Conservation (phyloP, 306 rosid species). For the Fagus crenata region DNA sequence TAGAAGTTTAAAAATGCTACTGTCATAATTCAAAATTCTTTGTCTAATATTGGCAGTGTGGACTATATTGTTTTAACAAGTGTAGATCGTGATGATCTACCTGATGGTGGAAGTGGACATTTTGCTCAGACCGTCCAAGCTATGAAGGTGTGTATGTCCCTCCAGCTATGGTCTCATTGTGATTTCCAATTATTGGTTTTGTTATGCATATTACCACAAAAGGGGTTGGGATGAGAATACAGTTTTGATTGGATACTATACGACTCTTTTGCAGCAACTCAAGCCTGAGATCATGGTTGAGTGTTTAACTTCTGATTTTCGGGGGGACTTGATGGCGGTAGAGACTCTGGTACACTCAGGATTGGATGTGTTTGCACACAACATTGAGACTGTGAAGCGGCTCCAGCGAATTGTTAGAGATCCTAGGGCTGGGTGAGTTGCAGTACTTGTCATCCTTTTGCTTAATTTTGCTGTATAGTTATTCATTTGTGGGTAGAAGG, state of each 20-base stretch:
- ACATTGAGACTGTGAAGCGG: constrained; percentile 89
- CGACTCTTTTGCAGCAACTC: constrained; percentile 56
- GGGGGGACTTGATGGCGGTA: constrained; percentile 82
- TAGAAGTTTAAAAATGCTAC: background rate
- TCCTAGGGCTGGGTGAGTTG: constrained; percentile 92
- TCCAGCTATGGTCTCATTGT: constrained; percentile 17
- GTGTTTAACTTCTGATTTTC: constrained; percentile 94
- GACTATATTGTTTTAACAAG: constrained; percentile 88
- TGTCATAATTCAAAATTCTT: background rate
- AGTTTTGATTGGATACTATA: background rate
- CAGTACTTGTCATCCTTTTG: constrained; percentile 13
- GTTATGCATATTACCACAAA: background rate
- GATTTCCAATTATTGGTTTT: constrained; percentile 3
- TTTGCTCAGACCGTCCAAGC: constrained; percentile 88
- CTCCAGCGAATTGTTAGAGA: constrained; percentile 95
- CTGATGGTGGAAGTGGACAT: constrained; percentile 99
- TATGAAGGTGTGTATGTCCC: constrained; percentile 62
- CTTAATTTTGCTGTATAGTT: background rate
- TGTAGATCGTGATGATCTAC: constrained; percentile 95
- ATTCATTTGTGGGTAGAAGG: background rate
- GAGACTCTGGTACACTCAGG: constrained; percentile 76
- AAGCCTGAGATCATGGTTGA: constrained; percentile 94
- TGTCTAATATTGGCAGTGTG: constrained; percentile 50
- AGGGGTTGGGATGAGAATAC: background rate
- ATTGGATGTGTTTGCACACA: constrained; percentile 96